Base-by-base conservation (phyloP, 306 rosid genomes). In the Pterocarpus macrocarpus region DNA sequence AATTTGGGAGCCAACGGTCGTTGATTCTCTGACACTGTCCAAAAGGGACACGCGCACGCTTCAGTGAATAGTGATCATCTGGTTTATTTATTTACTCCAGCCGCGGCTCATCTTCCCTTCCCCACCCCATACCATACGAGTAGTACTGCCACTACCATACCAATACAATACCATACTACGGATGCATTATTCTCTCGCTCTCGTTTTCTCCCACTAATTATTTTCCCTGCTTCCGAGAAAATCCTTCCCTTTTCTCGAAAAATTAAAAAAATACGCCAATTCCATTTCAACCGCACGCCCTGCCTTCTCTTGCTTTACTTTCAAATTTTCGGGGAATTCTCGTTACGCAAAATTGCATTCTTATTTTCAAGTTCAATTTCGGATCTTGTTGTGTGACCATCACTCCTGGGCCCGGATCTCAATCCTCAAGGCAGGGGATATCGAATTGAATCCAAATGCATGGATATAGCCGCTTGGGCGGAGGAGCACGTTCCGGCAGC, bases 391-490 rank as follows among this genome's bases (percentile, higher is more conserved):
- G 69, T 15, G 66, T 5, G 11, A 41, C 17, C 41, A 32, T 55
- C 49, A 35, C 16, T 61, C 66, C 66, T 3, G 14, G 53, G 6
- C 49, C 32, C 69, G 68, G 80, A 81, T 82, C 81, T 62, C 62
- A 36, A 79, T 12, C 12, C 35, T 38, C 16, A 7, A 6, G 47
- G 13, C 13, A 47, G 41, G 62, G 61, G 34, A 2, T 63, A 52
- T 71, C 22, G 2, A 28, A 49, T 69, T 12, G 2, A 16, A 44
- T 2, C 38, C 56, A 47, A 83, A 92, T 92, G 97, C 97, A 93
- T 71, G 96, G 97, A 56, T 83, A 82, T 78, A 91, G 94, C 81
- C 90, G 96, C 65, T 86, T 91, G 6, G 89, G 94, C 55, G 84
- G 87, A 38, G 85, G 83, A 38, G 82, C 88, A 1, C 83, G 90